A percentile compares a stretch with the other conserved stretches of the same genome.
These are phyloP conservation scores for Suillus subaureus DNA, from an alignment of 768 basidiomycete genomes.

Conservation along the genomic window DNA sequence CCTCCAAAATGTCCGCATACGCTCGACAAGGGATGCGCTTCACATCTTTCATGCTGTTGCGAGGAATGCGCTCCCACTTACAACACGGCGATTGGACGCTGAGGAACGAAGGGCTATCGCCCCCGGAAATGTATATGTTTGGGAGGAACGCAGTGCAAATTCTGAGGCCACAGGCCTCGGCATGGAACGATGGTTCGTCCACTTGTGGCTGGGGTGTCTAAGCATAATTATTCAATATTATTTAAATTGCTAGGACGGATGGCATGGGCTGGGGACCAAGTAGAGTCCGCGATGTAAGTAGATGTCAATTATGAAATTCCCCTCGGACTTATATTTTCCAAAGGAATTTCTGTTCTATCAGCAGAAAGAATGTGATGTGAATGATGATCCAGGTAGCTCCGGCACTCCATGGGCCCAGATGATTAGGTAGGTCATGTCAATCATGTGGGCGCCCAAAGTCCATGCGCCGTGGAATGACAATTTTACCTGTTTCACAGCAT, in stretches of 20 bases:
- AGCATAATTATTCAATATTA: constrained; percentile 8
- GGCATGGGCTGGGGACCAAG: constrained; percentile 87
- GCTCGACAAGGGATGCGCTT: constrained; percentile 78
- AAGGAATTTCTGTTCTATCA: constrained; percentile 62
- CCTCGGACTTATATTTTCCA: background rate
- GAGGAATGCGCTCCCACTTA: constrained; percentile 65
- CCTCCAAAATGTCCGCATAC: constrained; percentile 72
- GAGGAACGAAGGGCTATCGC: constrained; percentile 76
- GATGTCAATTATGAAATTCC: background rate
- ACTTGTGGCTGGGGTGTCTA: background rate
- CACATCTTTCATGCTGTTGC: constrained; percentile 82
- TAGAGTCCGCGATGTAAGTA: constrained; percentile 55
- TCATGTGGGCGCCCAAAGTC: constrained; percentile 33
- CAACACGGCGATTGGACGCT: constrained; percentile 79
- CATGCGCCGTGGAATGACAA: constrained; percentile 14
- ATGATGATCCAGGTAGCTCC: constrained; percentile 42
- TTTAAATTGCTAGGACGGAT: constrained; percentile 44
- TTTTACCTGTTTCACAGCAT: constrained; percentile 28
- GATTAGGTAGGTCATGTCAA: constrained; percentile 55
- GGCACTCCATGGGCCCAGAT: constrained; percentile 77
- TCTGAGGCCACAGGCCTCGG: constrained; percentile 81
- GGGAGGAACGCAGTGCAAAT: constrained; percentile 86
- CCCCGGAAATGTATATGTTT: constrained; percentile 83
- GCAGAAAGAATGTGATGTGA: constrained; percentile 46
- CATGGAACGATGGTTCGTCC: constrained; percentile 76